phyloP scores from a whole-genome alignment of 2,329 filamentous ascomycete genomes.

The Penicillium frequentans region DNA sequence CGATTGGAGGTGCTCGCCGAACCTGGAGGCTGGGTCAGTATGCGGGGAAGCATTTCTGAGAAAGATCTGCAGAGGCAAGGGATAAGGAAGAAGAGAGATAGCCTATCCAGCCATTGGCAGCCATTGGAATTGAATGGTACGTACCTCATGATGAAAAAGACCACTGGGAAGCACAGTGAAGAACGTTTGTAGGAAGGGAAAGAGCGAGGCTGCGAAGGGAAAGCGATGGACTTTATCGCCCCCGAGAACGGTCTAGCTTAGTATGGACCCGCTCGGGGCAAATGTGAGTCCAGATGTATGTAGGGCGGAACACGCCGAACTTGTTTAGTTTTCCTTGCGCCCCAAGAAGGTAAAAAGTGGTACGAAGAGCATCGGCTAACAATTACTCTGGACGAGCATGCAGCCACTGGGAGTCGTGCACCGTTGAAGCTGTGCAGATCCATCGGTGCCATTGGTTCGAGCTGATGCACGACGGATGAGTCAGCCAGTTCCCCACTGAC shows the following conservation, averaged over 20 bases:
- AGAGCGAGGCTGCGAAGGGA: not conserved
- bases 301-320: not conserved
- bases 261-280: not conserved
- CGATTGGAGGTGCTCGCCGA: conserved; percentile 93
- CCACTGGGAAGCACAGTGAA: not conserved
- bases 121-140: not conserved
- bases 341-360: not conserved
- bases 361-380: not conserved
- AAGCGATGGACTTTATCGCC: conserved; percentile 11
- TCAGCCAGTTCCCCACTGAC: conserved; percentile 7
- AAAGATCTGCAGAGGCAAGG: not conserved
- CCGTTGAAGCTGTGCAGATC: not conserved
- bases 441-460: not conserved
- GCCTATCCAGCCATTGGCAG: not conserved
- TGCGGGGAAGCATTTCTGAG: conserved; percentile 11
- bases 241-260: conserved; percentile 17
- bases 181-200: conserved; percentile 3
- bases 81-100: not conserved
- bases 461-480: not conserved
- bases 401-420: conserved; percentile 1
- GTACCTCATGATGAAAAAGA: conserved; percentile 21
- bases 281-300: not conserved
- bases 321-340: not conserved
- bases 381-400: not conserved
- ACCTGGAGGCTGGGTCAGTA: conserved; percentile 52